Conservation (phyloP, 352 stramenopile species). For the Phytophthora tubulina region DNA sequence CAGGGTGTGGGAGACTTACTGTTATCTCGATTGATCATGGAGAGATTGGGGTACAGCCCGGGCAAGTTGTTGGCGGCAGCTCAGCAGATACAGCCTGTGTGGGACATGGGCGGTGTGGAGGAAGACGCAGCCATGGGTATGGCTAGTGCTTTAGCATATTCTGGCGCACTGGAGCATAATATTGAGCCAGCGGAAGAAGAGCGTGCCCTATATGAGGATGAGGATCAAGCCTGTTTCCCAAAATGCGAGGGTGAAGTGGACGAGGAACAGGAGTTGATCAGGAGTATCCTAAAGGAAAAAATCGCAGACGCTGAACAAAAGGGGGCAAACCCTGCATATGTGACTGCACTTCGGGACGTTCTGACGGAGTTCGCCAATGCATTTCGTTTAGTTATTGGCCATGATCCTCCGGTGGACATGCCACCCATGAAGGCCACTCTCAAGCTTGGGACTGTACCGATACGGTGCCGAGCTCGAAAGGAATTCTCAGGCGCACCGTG, state of each 20-base stretch:
- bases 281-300: slow-evolving; percentile 9
- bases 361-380: slow-evolving; percentile 22
- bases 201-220: background rate
- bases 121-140: background rate
- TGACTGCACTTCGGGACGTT: background rate
- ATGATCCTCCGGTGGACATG: slow-evolving; percentile 28
- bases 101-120: slow-evolving; percentile 25
- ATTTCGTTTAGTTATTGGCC: slow-evolving; percentile 11
- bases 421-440: slow-evolving; percentile 18
- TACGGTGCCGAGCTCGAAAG: slow-evolving; percentile 11
- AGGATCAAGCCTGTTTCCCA: slow-evolving; percentile 21
- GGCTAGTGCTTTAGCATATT: slow-evolving; percentile 16
- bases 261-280: slow-evolving; percentile 1
- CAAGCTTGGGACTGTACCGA: slow-evolving; percentile 3
- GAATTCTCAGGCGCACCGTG: slow-evolving; percentile 12
- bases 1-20: slow-evolving; percentile 20
- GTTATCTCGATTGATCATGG: slow-evolving; percentile 16
- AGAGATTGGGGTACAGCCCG: slow-evolving; percentile 6
- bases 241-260: background rate
- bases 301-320: slow-evolving; percentile 7
- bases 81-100: slow-evolving; percentile 10
- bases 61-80: slow-evolving; percentile 14
- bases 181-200: slow-evolving; percentile 10
- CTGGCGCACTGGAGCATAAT: background rate
- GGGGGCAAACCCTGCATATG: background rate